phyloP scores from a whole-genome alignment of 2,329 filamentous ascomycete species.

The Orbilia javanica region DNA sequence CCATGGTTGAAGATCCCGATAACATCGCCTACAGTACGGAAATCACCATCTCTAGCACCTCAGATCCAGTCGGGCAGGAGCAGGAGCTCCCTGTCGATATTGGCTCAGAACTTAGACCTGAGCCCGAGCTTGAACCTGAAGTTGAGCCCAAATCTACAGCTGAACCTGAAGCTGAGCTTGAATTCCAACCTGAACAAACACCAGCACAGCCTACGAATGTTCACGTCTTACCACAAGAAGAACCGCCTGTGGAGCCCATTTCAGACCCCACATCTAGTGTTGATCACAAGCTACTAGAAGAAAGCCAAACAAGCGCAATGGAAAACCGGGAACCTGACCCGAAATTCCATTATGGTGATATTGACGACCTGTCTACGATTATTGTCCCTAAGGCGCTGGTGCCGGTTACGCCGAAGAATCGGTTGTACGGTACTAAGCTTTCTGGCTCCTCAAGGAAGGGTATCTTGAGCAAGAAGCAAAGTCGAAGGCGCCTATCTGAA shows the following conservation, averaged over 20 bases:
- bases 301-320: background rate
- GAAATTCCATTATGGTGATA: conserved; percentile 44
- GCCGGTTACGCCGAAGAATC: conserved; percentile 53
- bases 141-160: background rate
- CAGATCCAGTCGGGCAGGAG: background rate
- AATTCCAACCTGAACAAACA: background rate
- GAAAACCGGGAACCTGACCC: background rate
- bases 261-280: background rate
- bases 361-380: conserved; percentile 52
- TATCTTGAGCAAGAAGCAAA: conserved; percentile 21
- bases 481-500: conserved; percentile 21
- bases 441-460: conserved; percentile 27
- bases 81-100: background rate
- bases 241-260: background rate
- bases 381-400: conserved; percentile 17
- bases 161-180: conserved; percentile 1
- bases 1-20: background rate
- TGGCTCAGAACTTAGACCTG: background rate
- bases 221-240: background rate
- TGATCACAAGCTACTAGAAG: background rate
- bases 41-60: background rate
- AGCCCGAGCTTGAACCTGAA: background rate
- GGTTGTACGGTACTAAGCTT: conserved; percentile 12
- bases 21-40: background rate
- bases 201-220: background rate